Evolutionary conservation across 768 basidiomycete genomes (phyloP).

Genomic region (Solioccasus polychromus): DNA sequence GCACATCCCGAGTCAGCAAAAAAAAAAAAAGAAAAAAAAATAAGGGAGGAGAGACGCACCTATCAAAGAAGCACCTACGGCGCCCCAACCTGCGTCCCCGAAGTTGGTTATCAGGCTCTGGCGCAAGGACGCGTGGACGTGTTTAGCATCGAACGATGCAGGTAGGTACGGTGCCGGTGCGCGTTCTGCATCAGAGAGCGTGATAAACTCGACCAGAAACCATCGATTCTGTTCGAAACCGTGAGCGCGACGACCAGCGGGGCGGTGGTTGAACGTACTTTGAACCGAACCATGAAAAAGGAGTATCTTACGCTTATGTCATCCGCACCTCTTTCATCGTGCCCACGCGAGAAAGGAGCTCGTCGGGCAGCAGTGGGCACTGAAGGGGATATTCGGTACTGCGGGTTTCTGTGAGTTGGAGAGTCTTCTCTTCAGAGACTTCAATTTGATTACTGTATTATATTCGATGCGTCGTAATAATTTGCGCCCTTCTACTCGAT

Average conservation of each 20-base stretch:
- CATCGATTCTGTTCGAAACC: slow-evolving; percentile 65
- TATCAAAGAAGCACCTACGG: slow-evolving; percentile 65
- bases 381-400: too few relatives aligned
- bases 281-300: slow-evolving; percentile 63
- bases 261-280: slow-evolving; percentile 29
- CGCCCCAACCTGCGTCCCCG: slow-evolving; percentile 86
- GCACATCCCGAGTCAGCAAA: too few relatives aligned
- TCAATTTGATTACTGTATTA: too few relatives aligned
- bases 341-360: too few relatives aligned
- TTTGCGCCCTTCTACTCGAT: too few relatives aligned
- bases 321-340: too few relatives aligned
- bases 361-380: too few relatives aligned
- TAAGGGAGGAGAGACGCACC: slow-evolving; percentile 40
- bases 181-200: slow-evolving; percentile 29
- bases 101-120: slow-evolving; percentile 71
- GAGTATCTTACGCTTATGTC: slow-evolving; percentile 12
- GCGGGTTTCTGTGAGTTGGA: too few relatives aligned
- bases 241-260: background rate
- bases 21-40: too few relatives aligned
- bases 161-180: slow-evolving; percentile 1
- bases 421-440: too few relatives aligned
- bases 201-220: slow-evolving; percentile 83
- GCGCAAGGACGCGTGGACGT: slow-evolving; percentile 66
- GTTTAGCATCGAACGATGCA: slow-evolving; percentile 51
- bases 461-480: too few relatives aligned